phyloP scores from a whole-genome alignment of 2,329 filamentous ascomycete genomes.

The Fusarium algeriense region DNA sequence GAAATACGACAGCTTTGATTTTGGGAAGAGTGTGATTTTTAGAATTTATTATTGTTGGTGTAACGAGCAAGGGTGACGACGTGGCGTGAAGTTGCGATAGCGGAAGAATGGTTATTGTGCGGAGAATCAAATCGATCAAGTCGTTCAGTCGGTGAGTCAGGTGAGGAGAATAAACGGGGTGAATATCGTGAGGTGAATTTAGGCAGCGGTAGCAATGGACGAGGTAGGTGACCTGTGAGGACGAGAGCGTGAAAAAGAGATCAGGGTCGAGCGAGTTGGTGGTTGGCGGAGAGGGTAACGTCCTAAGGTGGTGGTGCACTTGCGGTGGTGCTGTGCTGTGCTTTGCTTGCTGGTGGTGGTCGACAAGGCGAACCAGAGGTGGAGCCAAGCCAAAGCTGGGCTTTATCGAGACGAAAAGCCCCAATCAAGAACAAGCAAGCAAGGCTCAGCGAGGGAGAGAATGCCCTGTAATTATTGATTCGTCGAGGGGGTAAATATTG shows the following conservation, averaged over 20 bases:
- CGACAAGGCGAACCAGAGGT: constrained; percentile 34
- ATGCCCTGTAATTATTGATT: constrained; percentile 20
- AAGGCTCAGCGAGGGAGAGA: constrained; percentile 20
- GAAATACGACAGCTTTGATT: background rate
- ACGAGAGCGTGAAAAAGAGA: constrained; percentile 23
- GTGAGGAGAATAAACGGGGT: constrained; percentile 1
- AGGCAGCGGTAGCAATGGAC: constrained; percentile 5
- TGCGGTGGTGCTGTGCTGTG: constrained; percentile 1
- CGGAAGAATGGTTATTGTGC: constrained; percentile 12
- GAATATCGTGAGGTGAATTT: constrained; percentile 16
- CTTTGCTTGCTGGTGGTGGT: constrained; percentile 16
- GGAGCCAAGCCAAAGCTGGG: constrained; percentile 38
- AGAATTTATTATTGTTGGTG: constrained; percentile 2
- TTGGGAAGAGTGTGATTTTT: background rate
- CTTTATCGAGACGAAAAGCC: constrained; percentile 30
- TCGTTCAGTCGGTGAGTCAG: constrained; percentile 18
- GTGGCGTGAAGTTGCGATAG: constrained; percentile 37
- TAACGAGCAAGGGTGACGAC: constrained; percentile 22
- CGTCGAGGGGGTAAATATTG: constrained; percentile 11
- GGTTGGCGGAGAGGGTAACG: constrained; percentile 36
- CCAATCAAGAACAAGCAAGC: constrained; percentile 16
- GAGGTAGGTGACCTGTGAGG: background rate
- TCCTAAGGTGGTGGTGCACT: constrained; percentile 23
- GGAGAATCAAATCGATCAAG: constrained; percentile 13
- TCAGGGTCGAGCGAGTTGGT: constrained; percentile 7